These are phyloP conservation scores for Tubosaeta sp. DNA, from an alignment of 768 basidiomycete genomes.

Conservation along the genomic window DNA sequence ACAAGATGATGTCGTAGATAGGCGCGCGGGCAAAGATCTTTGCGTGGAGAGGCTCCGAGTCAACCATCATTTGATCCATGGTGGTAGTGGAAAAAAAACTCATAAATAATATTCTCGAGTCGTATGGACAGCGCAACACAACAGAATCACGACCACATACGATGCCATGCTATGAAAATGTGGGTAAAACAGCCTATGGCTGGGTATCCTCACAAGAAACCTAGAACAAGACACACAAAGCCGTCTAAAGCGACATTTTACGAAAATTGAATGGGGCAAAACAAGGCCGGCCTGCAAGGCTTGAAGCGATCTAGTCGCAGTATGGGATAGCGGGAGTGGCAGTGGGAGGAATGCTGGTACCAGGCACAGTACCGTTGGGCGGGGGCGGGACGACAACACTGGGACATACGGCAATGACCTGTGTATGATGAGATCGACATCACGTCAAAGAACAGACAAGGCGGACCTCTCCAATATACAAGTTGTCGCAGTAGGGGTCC, in stretches of 20 bases:
- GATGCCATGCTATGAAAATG: slow-evolving; percentile 6
- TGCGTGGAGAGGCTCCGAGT: not conserved
- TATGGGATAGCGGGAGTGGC: slow-evolving; percentile 37
- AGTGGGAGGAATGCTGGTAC: slow-evolving; percentile 31
- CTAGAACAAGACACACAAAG: not conserved
- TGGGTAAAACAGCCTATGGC: not conserved
- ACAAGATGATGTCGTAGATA: slow-evolving; percentile 19
- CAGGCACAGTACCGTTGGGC: slow-evolving; percentile 33
- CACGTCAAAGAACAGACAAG: not conserved
- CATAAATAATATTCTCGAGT: slow-evolving; percentile 10
- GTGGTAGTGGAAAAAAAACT: not conserved
- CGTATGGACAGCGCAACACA: slow-evolving; percentile 23
- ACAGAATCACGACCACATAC: slow-evolving; percentile 26
- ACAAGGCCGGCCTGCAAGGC: slow-evolving; percentile 26
- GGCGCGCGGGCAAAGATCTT: slow-evolving; percentile 16
- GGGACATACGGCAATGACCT: slow-evolving; percentile 54
- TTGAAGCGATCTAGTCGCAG: slow-evolving; percentile 39
- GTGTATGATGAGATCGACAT: not conserved
- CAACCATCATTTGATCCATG: slow-evolving; percentile 4
- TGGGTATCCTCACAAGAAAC: slow-evolving; percentile 25
- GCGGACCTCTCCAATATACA: slow-evolving; percentile 74
- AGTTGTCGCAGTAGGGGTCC: slow-evolving; percentile 49
- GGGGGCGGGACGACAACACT: slow-evolving; percentile 40
- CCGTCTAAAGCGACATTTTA: slow-evolving; percentile 6
- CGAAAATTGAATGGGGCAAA: slow-evolving; percentile 4